These are phyloP conservation scores for Phaseolus lunatus DNA, from an alignment of 306 rosid species.

Conservation along the genomic window DNA sequence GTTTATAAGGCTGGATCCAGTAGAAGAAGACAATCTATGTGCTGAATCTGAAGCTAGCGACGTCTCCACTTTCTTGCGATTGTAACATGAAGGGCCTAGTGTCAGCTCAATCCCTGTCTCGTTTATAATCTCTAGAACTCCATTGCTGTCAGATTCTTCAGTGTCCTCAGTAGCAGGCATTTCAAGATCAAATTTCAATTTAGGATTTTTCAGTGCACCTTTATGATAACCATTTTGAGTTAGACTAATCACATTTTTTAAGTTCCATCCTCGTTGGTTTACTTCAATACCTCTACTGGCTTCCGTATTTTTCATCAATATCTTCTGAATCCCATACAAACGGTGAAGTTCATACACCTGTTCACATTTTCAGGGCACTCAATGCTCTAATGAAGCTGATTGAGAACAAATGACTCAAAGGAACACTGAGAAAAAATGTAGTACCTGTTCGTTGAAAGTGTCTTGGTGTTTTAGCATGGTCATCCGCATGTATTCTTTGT, in stretches of 20 bases:
- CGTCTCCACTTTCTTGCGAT: conserved; percentile 52
- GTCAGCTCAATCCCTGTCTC: conserved; percentile 80
- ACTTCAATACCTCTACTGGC: conserved; percentile 44
- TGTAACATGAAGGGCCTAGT: conserved; percentile 76
- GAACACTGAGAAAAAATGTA: conserved; percentile 20
- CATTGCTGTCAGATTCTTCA: conserved; percentile 48
- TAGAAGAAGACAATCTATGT: conserved; percentile 71
- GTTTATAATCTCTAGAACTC: conserved; percentile 58
- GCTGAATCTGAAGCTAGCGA: conserved; percentile 64
- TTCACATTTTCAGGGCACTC: conserved; percentile 5
- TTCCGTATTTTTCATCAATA: conserved; percentile 66
- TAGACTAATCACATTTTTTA: conserved; percentile 47
- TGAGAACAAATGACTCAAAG: conserved; percentile 14
- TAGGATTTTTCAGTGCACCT: conserved; percentile 33
- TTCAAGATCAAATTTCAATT: conserved; percentile 59
- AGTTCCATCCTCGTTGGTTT: conserved; percentile 57
- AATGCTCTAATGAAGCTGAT: not conserved
- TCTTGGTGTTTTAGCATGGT: conserved; percentile 84
- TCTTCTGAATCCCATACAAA: conserved; percentile 73
- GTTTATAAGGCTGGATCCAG: conserved; percentile 69
- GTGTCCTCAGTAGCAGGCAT: conserved; percentile 51
- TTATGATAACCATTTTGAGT: conserved; percentile 44
- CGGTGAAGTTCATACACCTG: conserved; percentile 88
- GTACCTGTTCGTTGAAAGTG: conserved; percentile 85
- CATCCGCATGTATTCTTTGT: conserved; percentile 78